Base-by-base conservation (phyloP, 2,329 filamentous ascomycete genomes). In the Colletotrichum costaricense region DNA sequence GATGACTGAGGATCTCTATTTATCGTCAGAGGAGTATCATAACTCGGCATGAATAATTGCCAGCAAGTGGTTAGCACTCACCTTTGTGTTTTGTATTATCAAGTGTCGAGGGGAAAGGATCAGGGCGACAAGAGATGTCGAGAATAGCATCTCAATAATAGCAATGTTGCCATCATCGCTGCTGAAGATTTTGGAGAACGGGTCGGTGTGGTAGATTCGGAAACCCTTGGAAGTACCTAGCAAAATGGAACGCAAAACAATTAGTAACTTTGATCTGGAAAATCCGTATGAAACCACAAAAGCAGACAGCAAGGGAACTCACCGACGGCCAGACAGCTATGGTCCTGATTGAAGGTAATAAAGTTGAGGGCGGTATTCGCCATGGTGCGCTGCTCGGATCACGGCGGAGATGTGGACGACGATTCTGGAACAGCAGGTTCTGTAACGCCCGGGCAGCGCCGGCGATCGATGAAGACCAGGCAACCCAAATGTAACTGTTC, bases 291-390 rank as follows among this genome's bases (percentile, higher is more conserved):
- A 7, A 49, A 28, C 26, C 30, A 70, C 16, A 58, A 62, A 67
- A 35, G 30, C 35, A 22, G 35, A 42, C 16, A 33, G n/a, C 22
- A 64, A 38, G 66, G 66, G 35, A 26, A 69, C 84, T 49, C 92
- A 95, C 95, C 96, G 78, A 99, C 95, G 86, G 96, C 96, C 76
- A 99, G 89, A 84, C 96, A 96, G 89, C 94, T 97, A 87, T 98
- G 95, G 87, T 99, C 97, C 88, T 99, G 97, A 85, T 99, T 99
- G 85, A 98, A 99, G 55, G 96, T 98, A 79, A 99, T 95, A 85
- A 97, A 99, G 85, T 99, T 99, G 87, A 98, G 95, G 62, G 91
- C 86, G 82, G 93, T 92, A 76, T 81, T 88, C 76, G 92, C 85
- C 92, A 94, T 94, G 28, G 22, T 62, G 60, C 49, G 46, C 66